Evolutionary conservation across 106 monocot species (phyloP).

Genomic region (Xerophyta viscosa): DNA sequence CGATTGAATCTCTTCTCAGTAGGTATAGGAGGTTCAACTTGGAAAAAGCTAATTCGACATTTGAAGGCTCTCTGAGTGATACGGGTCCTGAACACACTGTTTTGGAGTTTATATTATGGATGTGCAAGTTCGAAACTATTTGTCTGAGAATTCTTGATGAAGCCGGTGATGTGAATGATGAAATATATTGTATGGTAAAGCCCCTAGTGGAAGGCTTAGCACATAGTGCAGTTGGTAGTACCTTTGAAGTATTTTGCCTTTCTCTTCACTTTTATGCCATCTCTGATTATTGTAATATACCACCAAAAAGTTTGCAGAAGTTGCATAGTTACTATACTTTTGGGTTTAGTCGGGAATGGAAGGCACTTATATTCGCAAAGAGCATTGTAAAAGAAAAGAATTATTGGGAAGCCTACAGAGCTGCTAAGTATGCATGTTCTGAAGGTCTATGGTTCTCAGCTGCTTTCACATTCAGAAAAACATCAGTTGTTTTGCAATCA

Average conservation of each 20-base stretch:
- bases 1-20: slow-evolving; percentile 24
- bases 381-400: slow-evolving; percentile 38
- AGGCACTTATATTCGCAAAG: slow-evolving; percentile 42
- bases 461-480: slow-evolving; percentile 65
- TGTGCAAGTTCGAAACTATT: slow-evolving; percentile 28
- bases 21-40: not conserved
- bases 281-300: not conserved
- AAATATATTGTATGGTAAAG: slow-evolving; percentile 24
- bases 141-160: slow-evolving; percentile 41
- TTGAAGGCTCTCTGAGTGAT: no score
- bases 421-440: slow-evolving; percentile 46
- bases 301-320: not conserved
- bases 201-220: slow-evolving; percentile 27
- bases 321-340: slow-evolving; percentile 3
- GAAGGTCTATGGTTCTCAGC: slow-evolving; percentile 82
- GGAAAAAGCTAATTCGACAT: not conserved
- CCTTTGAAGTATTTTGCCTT: slow-evolving; percentile 42
- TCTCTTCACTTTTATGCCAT: slow-evolving; percentile 14
- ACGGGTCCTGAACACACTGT: not conserved
- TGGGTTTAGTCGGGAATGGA: slow-evolving; percentile 38
- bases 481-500: slow-evolving; percentile 37
- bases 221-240: slow-evolving; percentile 16
- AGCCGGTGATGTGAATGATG: slow-evolving; percentile 11
- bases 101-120: slow-evolving; percentile 17
- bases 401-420: slow-evolving; percentile 64